These are phyloP conservation scores for Solanum virginianum DNA, from an alignment of 257 asterid genomes.

Conservation along the genomic window DNA sequence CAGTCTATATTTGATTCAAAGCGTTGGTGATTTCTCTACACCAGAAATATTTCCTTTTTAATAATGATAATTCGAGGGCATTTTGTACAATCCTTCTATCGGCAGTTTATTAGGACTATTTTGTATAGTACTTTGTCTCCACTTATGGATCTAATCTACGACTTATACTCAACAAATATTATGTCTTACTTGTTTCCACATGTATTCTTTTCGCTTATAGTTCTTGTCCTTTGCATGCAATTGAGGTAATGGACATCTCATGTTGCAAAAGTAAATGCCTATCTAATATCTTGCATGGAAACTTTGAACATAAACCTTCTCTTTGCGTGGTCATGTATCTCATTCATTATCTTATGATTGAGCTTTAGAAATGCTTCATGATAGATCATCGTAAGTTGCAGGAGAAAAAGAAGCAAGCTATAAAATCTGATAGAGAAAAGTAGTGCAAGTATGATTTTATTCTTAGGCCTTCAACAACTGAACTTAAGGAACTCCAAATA, in stretches of 20 bases:
- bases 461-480: too few species aligned
- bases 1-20: not conserved
- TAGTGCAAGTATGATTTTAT: too few species aligned
- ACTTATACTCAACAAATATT: not conserved
- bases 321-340: too few species aligned
- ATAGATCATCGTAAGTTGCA: too few species aligned
- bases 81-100: not conserved
- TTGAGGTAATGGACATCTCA: conserved; percentile 35
- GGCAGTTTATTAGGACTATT: not conserved
- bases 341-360: too few species aligned
- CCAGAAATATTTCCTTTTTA: not conserved
- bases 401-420: too few species aligned
- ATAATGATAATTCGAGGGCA: not conserved
- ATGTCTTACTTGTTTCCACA: not conserved
- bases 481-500: too few species aligned
- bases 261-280: not conserved
- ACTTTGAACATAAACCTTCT: too few species aligned
- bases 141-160: not conserved
- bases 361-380: too few species aligned
- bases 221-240: conserved; percentile 22
- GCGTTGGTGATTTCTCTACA: not conserved
- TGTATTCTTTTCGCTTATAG: not conserved
- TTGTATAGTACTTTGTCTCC: not conserved
- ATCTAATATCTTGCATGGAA: too few species aligned
- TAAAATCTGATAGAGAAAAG: too few species aligned